These are phyloP conservation scores for Lachancea quebecensis DNA, from an alignment of 805 yeast species.

Conservation along the genomic window DNA sequence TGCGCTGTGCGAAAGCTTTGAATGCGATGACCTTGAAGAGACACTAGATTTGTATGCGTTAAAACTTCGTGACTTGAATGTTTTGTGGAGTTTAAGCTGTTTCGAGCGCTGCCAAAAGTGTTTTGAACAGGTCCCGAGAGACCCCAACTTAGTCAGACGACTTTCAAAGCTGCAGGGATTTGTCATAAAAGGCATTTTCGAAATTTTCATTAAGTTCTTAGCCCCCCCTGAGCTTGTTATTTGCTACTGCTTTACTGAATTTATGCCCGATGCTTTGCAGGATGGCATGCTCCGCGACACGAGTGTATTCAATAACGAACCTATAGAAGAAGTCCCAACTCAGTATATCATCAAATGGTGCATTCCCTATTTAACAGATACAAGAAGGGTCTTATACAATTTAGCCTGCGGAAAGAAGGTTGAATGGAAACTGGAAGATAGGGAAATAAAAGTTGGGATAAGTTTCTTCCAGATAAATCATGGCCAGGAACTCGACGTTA, in stretches of 20 bases:
- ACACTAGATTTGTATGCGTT: constrained; percentile 25
- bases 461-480: constrained; percentile 28
- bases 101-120: constrained; percentile 17
- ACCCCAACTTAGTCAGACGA: background rate
- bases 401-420: constrained; percentile 14
- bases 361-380: constrained; percentile 41
- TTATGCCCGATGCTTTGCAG: constrained; percentile 3
- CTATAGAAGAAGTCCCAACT: constrained; percentile 3
- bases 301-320: background rate
- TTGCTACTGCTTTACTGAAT: constrained; percentile 36
- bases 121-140: background rate
- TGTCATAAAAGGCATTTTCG: constrained; percentile 18
- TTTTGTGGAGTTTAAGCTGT: constrained; percentile 24
- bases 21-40: constrained; percentile 13
- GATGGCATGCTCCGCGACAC: constrained; percentile 12
- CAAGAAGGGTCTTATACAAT: constrained; percentile 38
- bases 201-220: constrained; percentile 43
- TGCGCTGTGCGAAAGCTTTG: constrained; percentile 19
- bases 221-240: constrained; percentile 55
- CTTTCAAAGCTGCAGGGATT: constrained; percentile 13
- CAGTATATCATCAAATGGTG: constrained; percentile 30
- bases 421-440: constrained; percentile 18
- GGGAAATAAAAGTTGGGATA: constrained; percentile 18
- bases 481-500: constrained; percentile 30
- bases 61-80: constrained; percentile 29